Percentiles rank a stretch among this genome's conserved stretches.
Evolutionary conservation across 2,329 filamentous ascomycete species (phyloP).

Genomic region (Hyphodiscus sp.): DNA sequence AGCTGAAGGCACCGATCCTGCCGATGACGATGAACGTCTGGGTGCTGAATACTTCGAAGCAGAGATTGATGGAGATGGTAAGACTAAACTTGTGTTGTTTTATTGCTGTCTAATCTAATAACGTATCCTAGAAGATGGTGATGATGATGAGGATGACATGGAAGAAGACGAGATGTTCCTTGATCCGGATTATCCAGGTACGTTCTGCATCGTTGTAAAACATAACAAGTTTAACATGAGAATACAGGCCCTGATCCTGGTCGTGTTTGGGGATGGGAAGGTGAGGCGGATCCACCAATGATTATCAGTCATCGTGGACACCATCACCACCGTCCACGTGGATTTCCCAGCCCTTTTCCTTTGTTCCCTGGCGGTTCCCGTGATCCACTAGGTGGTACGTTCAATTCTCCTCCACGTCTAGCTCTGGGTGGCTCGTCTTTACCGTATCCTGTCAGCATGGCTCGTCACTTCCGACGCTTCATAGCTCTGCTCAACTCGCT

Average conservation of each 20-base stretch:
- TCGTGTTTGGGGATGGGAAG: conserved; percentile 51
- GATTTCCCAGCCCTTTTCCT: conserved; percentile 55
- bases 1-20: conserved; percentile 38
- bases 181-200: conserved; percentile 52
- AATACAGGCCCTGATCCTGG: conserved; percentile 28
- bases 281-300: conserved; percentile 44
- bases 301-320: conserved; percentile 42
- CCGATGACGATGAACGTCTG: conserved; percentile 40
- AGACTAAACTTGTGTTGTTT: conserved; percentile 8
- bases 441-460: neutral
- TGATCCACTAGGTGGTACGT: conserved; percentile 46
- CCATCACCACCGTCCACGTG: conserved; percentile 37
- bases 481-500: too few species aligned
- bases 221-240: conserved; percentile 12
- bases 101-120: conserved; percentile 10
- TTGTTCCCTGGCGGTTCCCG: conserved; percentile 52
- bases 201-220: conserved; percentile 25
- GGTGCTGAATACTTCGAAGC: conserved; percentile 42
- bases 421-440: neutral
- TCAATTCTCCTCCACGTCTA: conserved; percentile 8
- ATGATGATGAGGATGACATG: conserved; percentile 62
- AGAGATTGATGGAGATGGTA: conserved; percentile 55
- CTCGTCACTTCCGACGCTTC: too few species aligned
- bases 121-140: conserved; percentile 43
- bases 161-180: conserved; percentile 62